phyloP scores from a whole-genome alignment of 2,329 filamentous ascomycete species.

The Coccinonectria pachysandricola region DNA sequence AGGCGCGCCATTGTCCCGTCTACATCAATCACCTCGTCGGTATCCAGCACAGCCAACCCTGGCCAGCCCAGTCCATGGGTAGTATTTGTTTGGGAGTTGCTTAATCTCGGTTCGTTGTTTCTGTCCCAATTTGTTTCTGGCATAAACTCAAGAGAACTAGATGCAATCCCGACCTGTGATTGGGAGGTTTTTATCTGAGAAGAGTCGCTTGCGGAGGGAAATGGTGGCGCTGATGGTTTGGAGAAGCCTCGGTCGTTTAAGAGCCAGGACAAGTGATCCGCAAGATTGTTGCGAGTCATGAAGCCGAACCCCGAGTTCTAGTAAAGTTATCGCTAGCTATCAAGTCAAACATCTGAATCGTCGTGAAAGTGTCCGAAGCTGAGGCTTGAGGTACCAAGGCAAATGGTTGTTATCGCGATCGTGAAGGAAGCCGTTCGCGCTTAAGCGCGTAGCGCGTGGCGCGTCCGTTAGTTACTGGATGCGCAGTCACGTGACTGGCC shows the following conservation, averaged over 20 bases:
- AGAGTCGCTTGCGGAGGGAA: conserved; percentile 23
- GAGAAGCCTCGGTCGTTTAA: conserved; percentile 35
- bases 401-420: conserved; percentile 15
- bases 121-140: conserved; percentile 1
- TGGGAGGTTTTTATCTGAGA: conserved; percentile 16
- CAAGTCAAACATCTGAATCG: conserved; percentile 15
- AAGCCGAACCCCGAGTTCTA: conserved; percentile 27
- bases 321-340: conserved; percentile 12
- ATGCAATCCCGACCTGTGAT: too few relatives aligned
- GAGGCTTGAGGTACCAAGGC: conserved; percentile 6
- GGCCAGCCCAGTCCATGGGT: conserved; percentile 14
- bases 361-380: conserved; percentile 3
- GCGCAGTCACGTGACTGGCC: conserved; percentile 21
- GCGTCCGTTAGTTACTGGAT: conserved; percentile 25
- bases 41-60: conserved; percentile 14
- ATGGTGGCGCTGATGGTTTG: conserved; percentile 29
- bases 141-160: too few relatives aligned
- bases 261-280: conserved; percentile 48
- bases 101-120: conserved; percentile 1
- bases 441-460: conserved; percentile 24
- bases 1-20: conserved; percentile 35
- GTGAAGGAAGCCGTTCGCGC: conserved; percentile 4
- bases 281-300: conserved; percentile 54
- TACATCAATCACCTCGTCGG: conserved; percentile 17
- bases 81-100: too few relatives aligned